These are phyloP conservation scores for Boletus sp. DNA, from an alignment of 768 basidiomycete genomes.

Conservation along the genomic window DNA sequence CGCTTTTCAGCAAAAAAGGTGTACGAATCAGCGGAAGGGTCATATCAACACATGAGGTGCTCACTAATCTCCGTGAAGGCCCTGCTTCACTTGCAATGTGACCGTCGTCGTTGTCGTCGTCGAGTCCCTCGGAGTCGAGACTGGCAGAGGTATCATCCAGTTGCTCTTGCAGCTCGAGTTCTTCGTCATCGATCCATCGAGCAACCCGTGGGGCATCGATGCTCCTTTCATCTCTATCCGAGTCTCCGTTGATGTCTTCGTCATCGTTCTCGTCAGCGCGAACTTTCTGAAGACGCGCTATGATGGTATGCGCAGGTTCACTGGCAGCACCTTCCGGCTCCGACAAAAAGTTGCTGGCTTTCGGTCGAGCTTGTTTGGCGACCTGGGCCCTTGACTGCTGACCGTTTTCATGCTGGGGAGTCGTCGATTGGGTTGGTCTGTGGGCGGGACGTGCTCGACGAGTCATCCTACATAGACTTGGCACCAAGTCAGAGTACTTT, in stretches of 20 bases:
- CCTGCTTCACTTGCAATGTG: not conserved
- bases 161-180: conserved; percentile 27
- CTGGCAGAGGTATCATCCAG: conserved; percentile 4
- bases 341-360: conserved; percentile 16
- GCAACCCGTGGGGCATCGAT: conserved; percentile 53
- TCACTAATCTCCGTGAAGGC: conserved; percentile 18
- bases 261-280: conserved; percentile 27
- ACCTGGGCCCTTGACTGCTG: conserved; percentile 4
- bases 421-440: not conserved
- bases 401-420: not conserved
- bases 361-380: conserved; percentile 13
- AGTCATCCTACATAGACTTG: conserved; percentile 2
- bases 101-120: not conserved
- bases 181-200: conserved; percentile 57
- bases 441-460: conserved; percentile 4
- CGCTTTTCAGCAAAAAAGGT: conserved; percentile 11
- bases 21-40: not conserved
- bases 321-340: conserved; percentile 2
- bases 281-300: not conserved
- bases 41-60: not conserved
- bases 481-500: not conserved
- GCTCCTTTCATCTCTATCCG: not conserved
- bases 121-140: conserved; percentile 12
- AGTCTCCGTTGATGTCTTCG: conserved; percentile 27
- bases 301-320: not conserved